Percentiles rank a stretch among this genome's conserved stretches.
Evolutionary conservation across 2,329 filamentous ascomycete genomes (phyloP).

Genomic region (Apiospora sp.): DNA sequence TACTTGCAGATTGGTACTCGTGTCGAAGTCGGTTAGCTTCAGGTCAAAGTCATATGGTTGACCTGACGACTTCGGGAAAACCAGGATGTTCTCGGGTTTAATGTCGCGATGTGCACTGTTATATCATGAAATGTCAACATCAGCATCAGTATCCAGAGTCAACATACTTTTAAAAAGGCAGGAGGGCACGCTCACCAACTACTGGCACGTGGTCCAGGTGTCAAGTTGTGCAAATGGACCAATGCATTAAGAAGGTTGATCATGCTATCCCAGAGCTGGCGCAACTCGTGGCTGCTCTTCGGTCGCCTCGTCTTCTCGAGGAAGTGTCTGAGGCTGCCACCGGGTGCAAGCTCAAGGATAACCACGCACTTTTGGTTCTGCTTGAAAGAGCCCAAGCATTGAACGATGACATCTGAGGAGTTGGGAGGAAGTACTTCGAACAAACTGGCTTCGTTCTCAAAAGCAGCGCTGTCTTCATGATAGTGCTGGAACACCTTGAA

Average conservation of each 20-base stretch:
- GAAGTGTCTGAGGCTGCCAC: not conserved
- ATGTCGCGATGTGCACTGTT: not conserved
- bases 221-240: not conserved
- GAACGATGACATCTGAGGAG: not conserved
- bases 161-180: too few species aligned
- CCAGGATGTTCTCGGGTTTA: not conserved
- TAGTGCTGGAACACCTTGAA: not conserved
- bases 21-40: not conserved
- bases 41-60: not conserved
- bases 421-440: not conserved
- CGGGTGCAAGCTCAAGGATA: not conserved
- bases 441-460: not conserved
- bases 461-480: not conserved
- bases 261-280: not conserved
- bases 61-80: not conserved
- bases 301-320: not conserved
- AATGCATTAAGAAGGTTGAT: not conserved
- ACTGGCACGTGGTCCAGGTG: not conserved
- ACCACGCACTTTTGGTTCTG: not conserved
- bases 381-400: not conserved
- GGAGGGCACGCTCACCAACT: not conserved
- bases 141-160: too few species aligned
- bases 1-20: not conserved
- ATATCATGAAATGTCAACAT: not conserved
- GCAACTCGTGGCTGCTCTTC: not conserved